These are phyloP conservation scores for Spergularia azorica DNA, from an alignment of 179 eudicot species.

Conservation along the genomic window DNA sequence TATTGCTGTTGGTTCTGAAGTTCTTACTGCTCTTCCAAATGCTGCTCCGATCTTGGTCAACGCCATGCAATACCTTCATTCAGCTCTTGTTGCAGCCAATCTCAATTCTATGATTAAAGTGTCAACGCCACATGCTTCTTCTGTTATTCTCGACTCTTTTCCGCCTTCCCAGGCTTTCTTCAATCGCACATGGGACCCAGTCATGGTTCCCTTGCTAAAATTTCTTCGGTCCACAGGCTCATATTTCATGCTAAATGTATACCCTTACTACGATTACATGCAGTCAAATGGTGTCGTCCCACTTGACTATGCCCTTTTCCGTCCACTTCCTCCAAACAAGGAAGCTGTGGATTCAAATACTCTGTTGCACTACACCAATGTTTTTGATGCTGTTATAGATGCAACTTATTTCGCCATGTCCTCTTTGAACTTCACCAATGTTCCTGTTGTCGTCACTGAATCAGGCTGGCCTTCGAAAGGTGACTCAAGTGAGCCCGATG, in stretches of 20 bases:
- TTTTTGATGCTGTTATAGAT: slow-evolving; percentile 85
- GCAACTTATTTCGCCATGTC: slow-evolving; percentile 90
- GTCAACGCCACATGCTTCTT: slow-evolving; percentile 73
- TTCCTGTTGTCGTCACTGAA: slow-evolving; percentile 78
- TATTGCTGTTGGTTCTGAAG: slow-evolving; percentile 81
- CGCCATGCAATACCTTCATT: slow-evolving; percentile 70
- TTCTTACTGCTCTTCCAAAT: slow-evolving; percentile 65
- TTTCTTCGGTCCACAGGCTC: slow-evolving; percentile 69
- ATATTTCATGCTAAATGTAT: slow-evolving; percentile 71
- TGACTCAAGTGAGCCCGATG: slow-evolving; percentile 74
- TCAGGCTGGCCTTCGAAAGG: slow-evolving; percentile 97
- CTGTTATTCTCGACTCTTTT: slow-evolving; percentile 79
- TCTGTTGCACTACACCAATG: slow-evolving; percentile 73
- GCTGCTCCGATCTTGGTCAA: slow-evolving; percentile 58
- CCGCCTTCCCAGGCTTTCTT: slow-evolving; percentile 94
- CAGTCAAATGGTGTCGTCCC: slow-evolving; percentile 72
- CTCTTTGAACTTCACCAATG: slow-evolving; percentile 62
- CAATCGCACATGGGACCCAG: slow-evolving; percentile 70
- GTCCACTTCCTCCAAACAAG: slow-evolving; percentile 77
- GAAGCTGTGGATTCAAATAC: slow-evolving; percentile 95
- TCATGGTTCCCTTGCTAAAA: slow-evolving; percentile 67
- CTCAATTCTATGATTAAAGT: slow-evolving; percentile 69
- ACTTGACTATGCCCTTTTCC: slow-evolving; percentile 80
- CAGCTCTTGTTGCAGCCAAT: slow-evolving; percentile 78
- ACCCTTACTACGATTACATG: slow-evolving; percentile 84